Evolutionary conservation across 2,329 filamentous ascomycete species (phyloP), one percentile per base, ranked within the genome.

Genomic region (Epicoccum nigrum): DNA sequence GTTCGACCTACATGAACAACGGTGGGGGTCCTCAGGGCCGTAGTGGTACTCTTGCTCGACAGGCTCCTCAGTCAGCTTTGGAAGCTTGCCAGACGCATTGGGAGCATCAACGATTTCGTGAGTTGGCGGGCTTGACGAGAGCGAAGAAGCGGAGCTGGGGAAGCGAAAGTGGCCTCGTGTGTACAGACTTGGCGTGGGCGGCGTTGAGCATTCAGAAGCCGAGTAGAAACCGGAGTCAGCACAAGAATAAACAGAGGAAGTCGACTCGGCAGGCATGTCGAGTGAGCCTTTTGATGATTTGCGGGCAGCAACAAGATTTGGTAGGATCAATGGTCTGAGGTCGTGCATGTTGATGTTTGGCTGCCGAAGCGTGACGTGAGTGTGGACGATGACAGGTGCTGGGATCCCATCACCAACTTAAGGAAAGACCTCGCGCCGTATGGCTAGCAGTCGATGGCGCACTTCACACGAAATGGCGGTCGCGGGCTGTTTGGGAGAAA

Each of bases 21-120:
- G 56, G 45, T 62, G 78, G 21, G 81, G 71, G 39, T 80, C 69
- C 38, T 78, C 73, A 51, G 80, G 78, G 52, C 81, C 75, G 41
- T 79, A 78, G 45, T 81, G 80, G 21, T 86, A 83, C 17, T 88
- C 88, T 45, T 82, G 83, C 70, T 92, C 88, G 33, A 86, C 75
- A 2, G 88, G 86, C 65, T 96, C 92, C 72, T 97, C 92, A 65
- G 92, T 84, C 16, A 97, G 88, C 64, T 94, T 89, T 13, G 90
- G 88, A 55, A 97, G 79, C 74, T 90, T 90, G 63, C 81, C 79
- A 0, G 83, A 77, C 77, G 79, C 42, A 76, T 81, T 51, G 81
- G 86, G 53, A 80, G 87, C 47, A 80, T 86, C 56, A 73, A 66
- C 75, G 74, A 60, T 60, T 7, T 86, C 85, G 60, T 75, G 75